These are phyloP conservation scores for Scytalidium sp. DNA, from an alignment of 2,329 filamentous ascomycete genomes.

Conservation along the genomic window DNA sequence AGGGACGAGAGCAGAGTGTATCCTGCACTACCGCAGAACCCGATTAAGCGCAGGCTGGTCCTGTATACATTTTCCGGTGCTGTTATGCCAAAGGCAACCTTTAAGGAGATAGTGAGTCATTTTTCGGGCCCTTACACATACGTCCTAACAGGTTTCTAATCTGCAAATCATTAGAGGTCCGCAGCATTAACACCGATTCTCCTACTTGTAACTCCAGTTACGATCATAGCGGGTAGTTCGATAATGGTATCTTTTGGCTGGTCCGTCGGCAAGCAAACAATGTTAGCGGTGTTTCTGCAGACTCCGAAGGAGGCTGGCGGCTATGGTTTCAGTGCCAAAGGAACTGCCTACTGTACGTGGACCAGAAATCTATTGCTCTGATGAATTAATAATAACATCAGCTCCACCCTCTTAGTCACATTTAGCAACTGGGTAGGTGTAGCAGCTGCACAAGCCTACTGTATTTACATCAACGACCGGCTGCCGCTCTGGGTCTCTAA, in stretches of 20 bases:
- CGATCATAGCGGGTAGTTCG: conserved; percentile 35
- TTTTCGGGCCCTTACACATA: conserved; percentile 1
- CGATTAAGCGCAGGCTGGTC: conserved; percentile 1
- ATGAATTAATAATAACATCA: too few relatives aligned
- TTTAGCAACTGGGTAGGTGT: conserved; percentile 40
- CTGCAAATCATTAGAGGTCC: too few relatives aligned
- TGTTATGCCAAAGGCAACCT: too few relatives aligned
- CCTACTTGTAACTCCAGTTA: conserved; percentile 30
- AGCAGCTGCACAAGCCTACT: conserved; percentile 31
- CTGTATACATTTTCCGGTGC: conserved; percentile 1
- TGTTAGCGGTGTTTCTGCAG: conserved; percentile 32
- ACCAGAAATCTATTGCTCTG: neutral
- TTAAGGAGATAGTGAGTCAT: conserved; percentile 2
- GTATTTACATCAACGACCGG: conserved; percentile 34
- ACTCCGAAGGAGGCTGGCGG: conserved; percentile 33
- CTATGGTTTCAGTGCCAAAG: conserved; percentile 38
- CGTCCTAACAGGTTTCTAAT: neutral
- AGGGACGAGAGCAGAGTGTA: conserved; percentile 20
- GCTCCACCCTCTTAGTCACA: conserved; percentile 23
- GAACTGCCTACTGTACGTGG: conserved; percentile 30
- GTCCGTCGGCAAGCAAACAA: conserved; percentile 17
- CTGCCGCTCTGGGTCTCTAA: conserved; percentile 27
- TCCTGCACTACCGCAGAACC: conserved; percentile 9
- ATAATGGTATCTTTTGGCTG: conserved; percentile 18
- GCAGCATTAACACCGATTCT: conserved; percentile 19